These are phyloP conservation scores for Hermanozyma aechmeae DNA, from an alignment of 805 yeast species.

Conservation along the genomic window DNA sequence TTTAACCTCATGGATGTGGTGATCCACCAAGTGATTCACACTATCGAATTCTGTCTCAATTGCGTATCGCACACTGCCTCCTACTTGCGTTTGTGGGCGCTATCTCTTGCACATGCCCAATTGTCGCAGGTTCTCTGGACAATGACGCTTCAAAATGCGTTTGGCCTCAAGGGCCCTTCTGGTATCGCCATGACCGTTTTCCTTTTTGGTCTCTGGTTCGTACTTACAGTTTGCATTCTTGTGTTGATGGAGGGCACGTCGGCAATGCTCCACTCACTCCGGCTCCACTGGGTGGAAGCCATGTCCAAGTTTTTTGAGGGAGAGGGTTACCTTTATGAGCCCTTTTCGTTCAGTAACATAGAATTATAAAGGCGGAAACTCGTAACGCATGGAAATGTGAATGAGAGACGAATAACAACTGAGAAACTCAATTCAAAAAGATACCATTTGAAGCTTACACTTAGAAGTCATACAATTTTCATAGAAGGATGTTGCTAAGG, in stretches of 20 bases:
- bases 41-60: slow-evolving; percentile 71
- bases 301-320: slow-evolving; percentile 77
- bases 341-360: slow-evolving; percentile 55
- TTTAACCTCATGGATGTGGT: slow-evolving; percentile 55
- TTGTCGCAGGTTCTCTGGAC: slow-evolving; percentile 66
- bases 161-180: slow-evolving; percentile 41
- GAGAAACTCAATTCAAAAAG: no score
- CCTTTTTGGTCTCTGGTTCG: slow-evolving; percentile 69
- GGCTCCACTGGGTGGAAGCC: slow-evolving; percentile 77
- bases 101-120: slow-evolving; percentile 75
- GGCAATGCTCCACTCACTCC: slow-evolving; percentile 72
- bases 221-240: slow-evolving; percentile 55
- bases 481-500: no score
- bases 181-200: slow-evolving; percentile 53
- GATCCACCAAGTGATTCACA: slow-evolving; percentile 74
- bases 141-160: slow-evolving; percentile 62
- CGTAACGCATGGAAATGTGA: no score
- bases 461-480: neutral
- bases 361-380: no score
- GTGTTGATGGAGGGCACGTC: slow-evolving; percentile 79
- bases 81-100: slow-evolving; percentile 69
- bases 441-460: no score
- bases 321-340: slow-evolving; percentile 61
- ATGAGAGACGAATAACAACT: no score
- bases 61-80: slow-evolving; percentile 79